Percentiles rank a stretch among this genome's conserved stretches.
Conservation (phyloP, 495 filamentous ascomycete genomes). For the Penicillium angulare region DNA sequence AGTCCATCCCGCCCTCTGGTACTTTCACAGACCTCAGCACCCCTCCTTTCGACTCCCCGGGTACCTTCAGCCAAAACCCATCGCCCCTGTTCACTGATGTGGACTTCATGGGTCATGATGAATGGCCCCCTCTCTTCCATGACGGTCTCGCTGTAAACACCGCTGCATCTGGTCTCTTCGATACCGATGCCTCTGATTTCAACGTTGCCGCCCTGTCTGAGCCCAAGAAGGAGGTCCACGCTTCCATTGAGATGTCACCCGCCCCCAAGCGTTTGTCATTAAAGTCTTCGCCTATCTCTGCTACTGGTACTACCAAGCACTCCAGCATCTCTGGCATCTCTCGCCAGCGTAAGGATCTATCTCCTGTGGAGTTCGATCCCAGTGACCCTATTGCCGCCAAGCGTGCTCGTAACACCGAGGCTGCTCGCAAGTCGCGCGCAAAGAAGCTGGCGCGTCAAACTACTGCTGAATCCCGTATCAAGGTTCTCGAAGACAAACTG, state of each 20-base stretch:
- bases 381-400: conserved; percentile 80
- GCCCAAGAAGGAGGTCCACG: conserved; percentile 9
- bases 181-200: background rate
- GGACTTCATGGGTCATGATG: conserved; percentile 32
- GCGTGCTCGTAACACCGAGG: conserved; percentile 92
- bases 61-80: conserved; percentile 61
- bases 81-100: conserved; percentile 61
- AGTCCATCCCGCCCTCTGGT: conserved; percentile 80
- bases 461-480: conserved; percentile 55
- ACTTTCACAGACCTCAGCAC: conserved; percentile 85
- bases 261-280: conserved; percentile 38
- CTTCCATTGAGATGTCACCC: conserved; percentile 35
- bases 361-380: conserved; percentile 59
- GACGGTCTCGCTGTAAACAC: conserved; percentile 24
- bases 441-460: conserved; percentile 72
- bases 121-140: conserved; percentile 63
- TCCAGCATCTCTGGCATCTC: conserved; percentile 71
- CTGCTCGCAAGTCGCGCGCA: conserved; percentile 89
- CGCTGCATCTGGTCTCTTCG: background rate
- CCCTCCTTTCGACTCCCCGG: conserved; percentile 75
- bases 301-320: conserved; percentile 47
- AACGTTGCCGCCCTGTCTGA: background rate
- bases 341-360: conserved; percentile 75
- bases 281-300: conserved; percentile 23
- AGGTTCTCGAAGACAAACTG: conserved; percentile 45